Evolutionary conservation across 176 grass and related monocot genomes (phyloP), one percentile per base, ranked within the genome.

Genomic region (Panicum miliaceum): DNA sequence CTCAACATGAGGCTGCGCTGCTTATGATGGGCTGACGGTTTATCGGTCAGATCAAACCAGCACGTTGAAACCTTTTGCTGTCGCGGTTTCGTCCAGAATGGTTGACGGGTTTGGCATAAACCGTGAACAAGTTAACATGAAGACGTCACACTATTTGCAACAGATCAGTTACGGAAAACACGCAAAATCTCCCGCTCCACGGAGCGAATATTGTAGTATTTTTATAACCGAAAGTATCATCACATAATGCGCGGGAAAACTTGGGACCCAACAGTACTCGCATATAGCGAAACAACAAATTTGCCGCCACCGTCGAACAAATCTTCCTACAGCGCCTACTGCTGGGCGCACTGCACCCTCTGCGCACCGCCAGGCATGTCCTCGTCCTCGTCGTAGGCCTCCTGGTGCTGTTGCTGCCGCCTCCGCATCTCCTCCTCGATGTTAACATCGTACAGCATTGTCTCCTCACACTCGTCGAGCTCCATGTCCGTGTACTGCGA

Each of bases 321-420:
- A 43, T 22, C 29, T 20, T 43, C 15, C 68, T 42, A 6, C 27
- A 29, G 22, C 41, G 40, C 25, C 82, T 89, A 97, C 67, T 97
- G 94, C 87, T 97, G 94, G 29, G 94, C 94, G 18, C 94, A 97
- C 75, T 97, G 94, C 78, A 97, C 94, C n/a, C 91, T 81, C 87
- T 91, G 94, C 0, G 68, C 89, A 0, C 94, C 89, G 3, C 89
- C 94, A 5, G 22, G 82, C 78, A 79, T 83, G 4, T 97, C 94
- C 13, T 97, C 94, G 2, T 97, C 94, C 81, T 97, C 94, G 0
- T 97, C 91, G 16, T 97, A 97, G 9, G 94, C 91, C 69, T 97
- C 94, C 74, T 97, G 94, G 10, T 86, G 73, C 80, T 94, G 93
- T 19, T 97, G 94, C 82, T 92, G 94, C 62, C 88, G 90, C 82